These are phyloP conservation scores for Pezicula rhizophila DNA, from an alignment of 2,329 filamentous ascomycete genomes.

Conservation along the genomic window DNA sequence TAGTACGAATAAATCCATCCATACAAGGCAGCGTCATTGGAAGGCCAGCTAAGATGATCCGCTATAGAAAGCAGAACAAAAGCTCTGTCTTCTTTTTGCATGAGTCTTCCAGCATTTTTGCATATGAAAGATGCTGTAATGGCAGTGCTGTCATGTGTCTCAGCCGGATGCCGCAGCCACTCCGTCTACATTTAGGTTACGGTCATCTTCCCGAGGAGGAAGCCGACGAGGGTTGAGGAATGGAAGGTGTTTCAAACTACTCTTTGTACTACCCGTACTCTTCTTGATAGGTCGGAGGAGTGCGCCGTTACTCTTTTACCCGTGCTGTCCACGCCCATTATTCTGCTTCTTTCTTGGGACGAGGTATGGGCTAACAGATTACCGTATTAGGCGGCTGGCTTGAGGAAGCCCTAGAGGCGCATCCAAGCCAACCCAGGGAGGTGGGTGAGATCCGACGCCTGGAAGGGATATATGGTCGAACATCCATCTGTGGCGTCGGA, in stretches of 20 bases:
- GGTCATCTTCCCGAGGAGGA: not conserved
- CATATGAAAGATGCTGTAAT: no score
- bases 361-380: no score
- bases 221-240: not conserved
- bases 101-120: not conserved
- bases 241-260: not conserved
- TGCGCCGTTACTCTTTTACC: no score
- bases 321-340: no score
- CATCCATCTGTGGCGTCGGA: no score
- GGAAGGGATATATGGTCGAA: no score
- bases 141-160: not conserved
- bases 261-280: not conserved
- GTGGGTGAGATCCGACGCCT: no score
- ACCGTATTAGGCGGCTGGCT: no score
- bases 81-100: not conserved
- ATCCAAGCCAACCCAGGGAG: no score
- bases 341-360: no score
- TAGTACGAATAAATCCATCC: not conserved
- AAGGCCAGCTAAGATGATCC: not conserved
- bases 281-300: not conserved
- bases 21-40: not conserved
- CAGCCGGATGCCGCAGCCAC: constrained; percentile 1
- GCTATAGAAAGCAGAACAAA: not conserved
- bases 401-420: no score
- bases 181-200: not conserved